A percentile compares a stretch with the other conserved stretches of the same genome.
Conservation (phyloP, 495 filamentous ascomycete genomes). For the Aspergillus olivimuriae region DNA sequence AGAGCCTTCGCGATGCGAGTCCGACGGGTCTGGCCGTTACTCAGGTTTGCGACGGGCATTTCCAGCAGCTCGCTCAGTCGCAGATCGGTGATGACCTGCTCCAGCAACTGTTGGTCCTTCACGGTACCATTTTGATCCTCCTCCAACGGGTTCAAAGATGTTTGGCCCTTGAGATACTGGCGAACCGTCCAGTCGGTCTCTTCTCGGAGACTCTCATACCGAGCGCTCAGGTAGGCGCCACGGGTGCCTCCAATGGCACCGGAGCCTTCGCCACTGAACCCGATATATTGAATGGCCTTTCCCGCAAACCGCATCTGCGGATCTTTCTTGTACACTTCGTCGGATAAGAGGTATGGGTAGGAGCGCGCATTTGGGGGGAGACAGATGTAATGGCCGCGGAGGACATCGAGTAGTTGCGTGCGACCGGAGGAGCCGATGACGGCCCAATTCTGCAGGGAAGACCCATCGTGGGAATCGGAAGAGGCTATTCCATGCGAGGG, state of each 20-base stretch:
- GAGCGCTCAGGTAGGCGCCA: conserved; percentile 78
- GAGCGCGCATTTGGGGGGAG: conserved; percentile 65
- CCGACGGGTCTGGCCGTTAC: conserved; percentile 85
- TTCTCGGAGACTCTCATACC: conserved; percentile 88
- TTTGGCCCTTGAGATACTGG: conserved; percentile 74
- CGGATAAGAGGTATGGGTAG: conserved; percentile 66
- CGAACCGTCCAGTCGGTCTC: conserved; percentile 78
- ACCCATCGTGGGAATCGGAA: not conserved
- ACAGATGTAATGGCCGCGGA: conserved; percentile 67
- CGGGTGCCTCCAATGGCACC: conserved; percentile 49
- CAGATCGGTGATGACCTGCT: conserved; percentile 59
- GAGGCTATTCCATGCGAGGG: conserved; percentile 37
- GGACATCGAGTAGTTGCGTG: conserved; percentile 69
- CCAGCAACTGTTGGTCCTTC: conserved; percentile 41
- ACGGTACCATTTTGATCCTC: conserved; percentile 39
- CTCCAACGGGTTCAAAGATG: conserved; percentile 63
- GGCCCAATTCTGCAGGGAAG: conserved; percentile 56
- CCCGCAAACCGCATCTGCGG: conserved; percentile 48
- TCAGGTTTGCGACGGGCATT: conserved; percentile 80
- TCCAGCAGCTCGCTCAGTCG: conserved; percentile 57
- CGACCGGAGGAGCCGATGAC: conserved; percentile 66
- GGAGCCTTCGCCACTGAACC: conserved; percentile 60
- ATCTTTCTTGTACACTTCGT: conserved; percentile 51
- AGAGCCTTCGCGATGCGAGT: conserved; percentile 84
- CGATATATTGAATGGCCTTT: conserved; percentile 74